Conservation (phyloP, 2,329 filamentous ascomycete genomes). For the Monilinia aucupariae region DNA sequence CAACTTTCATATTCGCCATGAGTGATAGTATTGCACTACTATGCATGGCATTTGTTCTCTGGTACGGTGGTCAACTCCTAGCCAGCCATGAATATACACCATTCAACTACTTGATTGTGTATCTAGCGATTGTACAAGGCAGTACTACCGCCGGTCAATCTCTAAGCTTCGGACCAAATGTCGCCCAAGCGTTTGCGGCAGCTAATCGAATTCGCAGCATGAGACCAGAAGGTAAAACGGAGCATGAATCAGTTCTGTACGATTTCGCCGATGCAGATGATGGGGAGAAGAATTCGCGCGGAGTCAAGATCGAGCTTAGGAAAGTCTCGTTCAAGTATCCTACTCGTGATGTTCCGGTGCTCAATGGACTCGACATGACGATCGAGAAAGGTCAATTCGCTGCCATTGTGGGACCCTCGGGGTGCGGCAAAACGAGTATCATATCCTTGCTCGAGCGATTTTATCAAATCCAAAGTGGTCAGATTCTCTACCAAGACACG, state of each 20-base stretch:
- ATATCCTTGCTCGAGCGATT: slow-evolving; percentile 63
- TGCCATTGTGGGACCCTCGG: slow-evolving; percentile 64
- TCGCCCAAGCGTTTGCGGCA: slow-evolving; percentile 53
- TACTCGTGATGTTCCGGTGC: slow-evolving; percentile 51
- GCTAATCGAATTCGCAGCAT: slow-evolving; percentile 53
- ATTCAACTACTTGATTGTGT: slow-evolving; percentile 50
- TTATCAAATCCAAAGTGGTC: slow-evolving; percentile 61
- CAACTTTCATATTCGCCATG: slow-evolving; percentile 47
- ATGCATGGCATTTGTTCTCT: slow-evolving; percentile 52
- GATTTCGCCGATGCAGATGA: slow-evolving; percentile 19
- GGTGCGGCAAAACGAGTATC: slow-evolving; percentile 46
- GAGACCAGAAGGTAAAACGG: slow-evolving; percentile 19
- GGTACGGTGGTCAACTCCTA: slow-evolving; percentile 37
- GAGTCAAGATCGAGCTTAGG: slow-evolving; percentile 47
- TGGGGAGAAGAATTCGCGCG: slow-evolving; percentile 39
- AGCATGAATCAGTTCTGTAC: slow-evolving; percentile 13
- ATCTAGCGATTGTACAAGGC: slow-evolving; percentile 47
- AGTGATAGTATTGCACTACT: slow-evolving; percentile 51
- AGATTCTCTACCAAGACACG: slow-evolving; percentile 57
- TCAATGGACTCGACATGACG: slow-evolving; percentile 55
- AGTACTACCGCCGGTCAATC: slow-evolving; percentile 49
- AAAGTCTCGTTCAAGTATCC: slow-evolving; percentile 58
- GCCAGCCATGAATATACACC: slow-evolving; percentile 37
- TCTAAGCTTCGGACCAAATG: slow-evolving; percentile 49
- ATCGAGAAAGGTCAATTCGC: slow-evolving; percentile 61